Evolutionary conservation across 768 basidiomycete genomes (phyloP).

Genomic region (Trametes punicea): DNA sequence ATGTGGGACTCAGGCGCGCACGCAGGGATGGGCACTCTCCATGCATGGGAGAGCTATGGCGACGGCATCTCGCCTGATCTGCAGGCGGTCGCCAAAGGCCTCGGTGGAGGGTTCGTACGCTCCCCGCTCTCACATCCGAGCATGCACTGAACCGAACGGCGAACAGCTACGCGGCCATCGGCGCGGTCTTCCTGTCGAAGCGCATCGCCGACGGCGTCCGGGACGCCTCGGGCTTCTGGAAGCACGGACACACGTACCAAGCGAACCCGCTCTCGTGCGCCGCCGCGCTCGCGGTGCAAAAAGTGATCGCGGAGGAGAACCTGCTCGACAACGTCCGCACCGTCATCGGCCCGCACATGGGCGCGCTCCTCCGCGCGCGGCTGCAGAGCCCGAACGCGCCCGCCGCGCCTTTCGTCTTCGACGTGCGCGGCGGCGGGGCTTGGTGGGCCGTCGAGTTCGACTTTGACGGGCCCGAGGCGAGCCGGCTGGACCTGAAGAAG

Average conservation of each 20-base stretch:
- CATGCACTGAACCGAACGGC: background rate
- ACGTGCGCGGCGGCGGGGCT: constrained; percentile 79
- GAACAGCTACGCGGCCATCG: constrained; percentile 73
- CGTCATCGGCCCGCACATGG: constrained; percentile 57
- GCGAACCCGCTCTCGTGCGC: constrained; percentile 75
- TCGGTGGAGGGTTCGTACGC: constrained; percentile 73
- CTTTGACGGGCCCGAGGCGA: constrained; percentile 43
- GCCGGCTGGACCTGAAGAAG: constrained; percentile 40
- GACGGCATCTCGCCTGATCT: constrained; percentile 79
- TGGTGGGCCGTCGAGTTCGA: constrained; percentile 89
- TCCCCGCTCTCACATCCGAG: background rate
- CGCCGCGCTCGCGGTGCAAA: constrained; percentile 78
- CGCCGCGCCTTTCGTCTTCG: constrained; percentile 66
- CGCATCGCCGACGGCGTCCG: constrained; percentile 68
- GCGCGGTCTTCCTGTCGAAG: constrained; percentile 74
- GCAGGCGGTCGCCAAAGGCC: constrained; percentile 86
- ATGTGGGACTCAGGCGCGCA: background rate
- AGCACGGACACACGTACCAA: constrained; percentile 86
- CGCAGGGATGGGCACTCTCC: constrained; percentile 80
- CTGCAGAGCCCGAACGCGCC: constrained; percentile 53
- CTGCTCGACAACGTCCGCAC: constrained; percentile 60
- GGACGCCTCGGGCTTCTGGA: constrained; percentile 66
- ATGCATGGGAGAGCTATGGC: constrained; percentile 83
- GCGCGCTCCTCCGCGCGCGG: constrained; percentile 48
- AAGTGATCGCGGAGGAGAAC: constrained; percentile 64